Conservation (phyloP, 208 protist genomes). For the Leishmania tarentolae region DNA sequence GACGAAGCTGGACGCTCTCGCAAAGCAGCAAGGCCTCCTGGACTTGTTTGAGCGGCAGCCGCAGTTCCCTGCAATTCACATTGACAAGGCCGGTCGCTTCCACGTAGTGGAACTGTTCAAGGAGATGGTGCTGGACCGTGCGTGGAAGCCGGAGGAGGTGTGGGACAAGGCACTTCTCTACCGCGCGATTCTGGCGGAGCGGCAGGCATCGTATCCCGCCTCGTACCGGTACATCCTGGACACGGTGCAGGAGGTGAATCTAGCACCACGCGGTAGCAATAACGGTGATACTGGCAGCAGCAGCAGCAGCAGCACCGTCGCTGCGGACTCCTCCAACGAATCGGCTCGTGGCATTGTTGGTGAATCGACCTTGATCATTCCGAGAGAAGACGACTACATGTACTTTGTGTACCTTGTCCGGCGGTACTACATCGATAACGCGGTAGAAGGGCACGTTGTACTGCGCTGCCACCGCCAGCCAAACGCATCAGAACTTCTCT, state of each 20-base stretch:
- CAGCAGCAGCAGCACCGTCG: neutral
- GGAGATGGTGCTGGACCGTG: slow-evolving; percentile 71
- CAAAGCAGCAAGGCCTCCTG: slow-evolving; percentile 62
- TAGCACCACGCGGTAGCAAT: slow-evolving; percentile 11
- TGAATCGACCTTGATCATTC: slow-evolving; percentile 27
- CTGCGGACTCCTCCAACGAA: neutral
- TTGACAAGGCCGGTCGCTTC: slow-evolving; percentile 62
- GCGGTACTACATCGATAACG: slow-evolving; percentile 86
- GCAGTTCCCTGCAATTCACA: slow-evolving; percentile 83
- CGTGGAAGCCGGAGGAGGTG: slow-evolving; percentile 53
- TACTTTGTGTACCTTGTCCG: slow-evolving; percentile 85
- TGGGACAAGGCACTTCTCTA: slow-evolving; percentile 90
- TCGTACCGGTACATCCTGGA: slow-evolving; percentile 77
- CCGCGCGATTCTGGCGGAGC: slow-evolving; percentile 73
- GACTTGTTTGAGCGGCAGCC: slow-evolving; percentile 87
- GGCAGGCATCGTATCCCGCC: slow-evolving; percentile 63
- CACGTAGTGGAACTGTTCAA: slow-evolving; percentile 88
- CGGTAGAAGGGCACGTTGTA: slow-evolving; percentile 86
- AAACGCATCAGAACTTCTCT: slow-evolving; percentile 66
- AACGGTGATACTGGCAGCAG: neutral
- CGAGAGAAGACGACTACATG: slow-evolving; percentile 51
- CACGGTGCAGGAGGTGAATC: slow-evolving; percentile 42
- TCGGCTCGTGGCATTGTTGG: neutral
- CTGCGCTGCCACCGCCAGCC: slow-evolving; percentile 75
- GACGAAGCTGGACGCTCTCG: slow-evolving; percentile 51